These are phyloP conservation scores for Geum urbanum DNA, from an alignment of 306 rosid genomes.

Conservation along the genomic window DNA sequence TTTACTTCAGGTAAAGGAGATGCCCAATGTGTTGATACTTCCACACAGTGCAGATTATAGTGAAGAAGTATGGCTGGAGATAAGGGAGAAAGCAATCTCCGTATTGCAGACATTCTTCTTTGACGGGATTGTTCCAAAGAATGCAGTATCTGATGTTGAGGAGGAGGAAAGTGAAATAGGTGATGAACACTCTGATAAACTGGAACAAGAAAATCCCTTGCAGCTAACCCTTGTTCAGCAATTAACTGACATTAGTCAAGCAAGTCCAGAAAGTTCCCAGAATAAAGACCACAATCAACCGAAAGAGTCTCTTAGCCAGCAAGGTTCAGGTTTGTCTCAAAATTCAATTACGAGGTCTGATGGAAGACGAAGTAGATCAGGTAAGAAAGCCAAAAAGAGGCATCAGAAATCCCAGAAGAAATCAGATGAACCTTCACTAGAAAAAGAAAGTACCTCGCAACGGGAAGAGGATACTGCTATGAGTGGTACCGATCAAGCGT, in stretches of 20 bases:
- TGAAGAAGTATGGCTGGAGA: constrained; percentile 99
- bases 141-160: constrained; percentile 72
- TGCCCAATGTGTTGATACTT: constrained; percentile 98
- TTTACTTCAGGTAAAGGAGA: constrained; percentile 85
- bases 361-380: constrained; percentile 83
- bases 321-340: constrained; percentile 66
- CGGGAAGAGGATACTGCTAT: constrained; percentile 80
- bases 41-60: constrained; percentile 99
- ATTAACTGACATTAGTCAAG: constrained; percentile 42
- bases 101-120: constrained; percentile 78
- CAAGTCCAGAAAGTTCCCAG: constrained; percentile 62
- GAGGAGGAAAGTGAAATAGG: constrained; percentile 61
- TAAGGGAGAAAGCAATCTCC: constrained; percentile 91
- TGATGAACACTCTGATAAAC: constrained; percentile 56
- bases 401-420: constrained; percentile 75
- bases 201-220: constrained; percentile 48
- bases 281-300: constrained; percentile 49
- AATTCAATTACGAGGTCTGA: constrained; percentile 57
- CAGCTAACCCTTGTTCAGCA: constrained; percentile 58
- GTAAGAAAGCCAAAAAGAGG: constrained; percentile 94
- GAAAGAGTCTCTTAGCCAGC: constrained; percentile 56
- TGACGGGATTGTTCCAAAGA: constrained; percentile 73
- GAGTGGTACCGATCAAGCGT: constrained; percentile 92
- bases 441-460: constrained; percentile 68
- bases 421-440: constrained; percentile 53